Percentiles rank a stretch among this genome's conserved stretches.
These are phyloP conservation scores for Talaromyces sp. DNA, from an alignment of 2,329 filamentous ascomycete genomes.

Conservation along the genomic window DNA sequence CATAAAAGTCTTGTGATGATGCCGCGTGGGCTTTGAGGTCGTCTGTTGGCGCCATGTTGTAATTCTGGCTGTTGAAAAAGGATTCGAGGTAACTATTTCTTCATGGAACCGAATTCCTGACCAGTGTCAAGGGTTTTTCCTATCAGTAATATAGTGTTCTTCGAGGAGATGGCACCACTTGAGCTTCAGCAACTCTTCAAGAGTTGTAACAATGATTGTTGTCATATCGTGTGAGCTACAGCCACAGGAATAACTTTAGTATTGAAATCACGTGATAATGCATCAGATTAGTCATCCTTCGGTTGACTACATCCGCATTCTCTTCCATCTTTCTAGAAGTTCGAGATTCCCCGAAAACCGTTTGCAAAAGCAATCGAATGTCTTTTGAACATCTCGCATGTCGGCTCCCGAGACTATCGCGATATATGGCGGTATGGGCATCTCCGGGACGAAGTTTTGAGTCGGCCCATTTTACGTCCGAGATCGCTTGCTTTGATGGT, in stretches of 20 bases:
- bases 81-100: not conserved
- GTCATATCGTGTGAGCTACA: not conserved
- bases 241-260: not conserved
- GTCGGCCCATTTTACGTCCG: not conserved
- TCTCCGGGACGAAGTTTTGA: not conserved
- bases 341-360: not conserved
- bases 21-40: conserved; percentile 59
- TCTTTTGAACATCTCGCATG: not conserved
- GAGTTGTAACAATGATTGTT: not conserved
- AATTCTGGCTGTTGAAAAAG: not conserved
- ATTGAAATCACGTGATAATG: not conserved
- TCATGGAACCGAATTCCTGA: not conserved
- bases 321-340: not conserved
- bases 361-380: not conserved
- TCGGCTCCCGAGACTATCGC: not conserved
- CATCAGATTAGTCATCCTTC: not conserved
- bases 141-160: not conserved
- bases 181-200: not conserved
- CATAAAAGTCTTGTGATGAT: conserved; percentile 72
- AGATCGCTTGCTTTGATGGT: not conserved
- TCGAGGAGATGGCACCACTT: not conserved
- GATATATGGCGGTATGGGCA: not conserved
- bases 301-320: not conserved
- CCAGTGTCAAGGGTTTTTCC: not conserved
- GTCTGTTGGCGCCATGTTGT: conserved; percentile 39